These are phyloP conservation scores for Cladosporium cucumerinum DNA, from an alignment of 2,329 filamentous ascomycete genomes.

Conservation along the genomic window DNA sequence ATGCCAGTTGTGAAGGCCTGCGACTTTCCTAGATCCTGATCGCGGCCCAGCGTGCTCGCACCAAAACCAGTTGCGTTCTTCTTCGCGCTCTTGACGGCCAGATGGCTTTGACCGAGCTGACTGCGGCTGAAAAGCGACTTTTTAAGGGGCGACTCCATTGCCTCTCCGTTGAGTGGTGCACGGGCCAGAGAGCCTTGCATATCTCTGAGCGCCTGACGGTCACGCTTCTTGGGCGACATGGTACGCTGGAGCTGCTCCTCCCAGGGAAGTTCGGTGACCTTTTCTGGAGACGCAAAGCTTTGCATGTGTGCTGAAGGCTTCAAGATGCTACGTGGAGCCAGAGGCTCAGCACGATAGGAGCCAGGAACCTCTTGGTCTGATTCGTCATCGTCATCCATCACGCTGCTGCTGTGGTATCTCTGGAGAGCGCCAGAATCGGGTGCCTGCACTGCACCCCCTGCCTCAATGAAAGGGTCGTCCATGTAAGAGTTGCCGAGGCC, in stretches of 20 bases:
- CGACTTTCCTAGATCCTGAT: slow-evolving; percentile 26
- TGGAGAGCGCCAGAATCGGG: slow-evolving; percentile 28
- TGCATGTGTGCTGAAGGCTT: slow-evolving; percentile 38
- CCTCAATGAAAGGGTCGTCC: slow-evolving; percentile 26
- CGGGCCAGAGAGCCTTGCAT: slow-evolving; percentile 60
- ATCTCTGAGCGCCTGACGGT: slow-evolving; percentile 69
- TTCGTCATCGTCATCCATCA: slow-evolving; percentile 62
- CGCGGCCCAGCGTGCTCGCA: slow-evolving; percentile 19
- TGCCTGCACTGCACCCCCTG: slow-evolving; percentile 31
- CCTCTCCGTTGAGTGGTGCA: slow-evolving; percentile 38
- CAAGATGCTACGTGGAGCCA: slow-evolving; percentile 51
- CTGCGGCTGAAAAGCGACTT: slow-evolving; percentile 79
- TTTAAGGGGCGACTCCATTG: slow-evolving; percentile 61
- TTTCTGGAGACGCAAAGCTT: slow-evolving; percentile 51
- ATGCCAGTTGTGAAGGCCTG: slow-evolving; percentile 81
- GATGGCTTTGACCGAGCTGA: slow-evolving; percentile 34
- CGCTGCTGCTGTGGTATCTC: slow-evolving; percentile 30
- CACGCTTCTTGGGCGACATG: slow-evolving; percentile 88
- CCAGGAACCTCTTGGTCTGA: slow-evolving; percentile 73
- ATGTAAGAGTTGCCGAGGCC: slow-evolving; percentile 23
- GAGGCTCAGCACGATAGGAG: slow-evolving; percentile 70
- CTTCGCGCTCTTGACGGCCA: slow-evolving; percentile 34
- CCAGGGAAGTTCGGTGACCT: slow-evolving; percentile 73
- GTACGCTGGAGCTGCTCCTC: slow-evolving; percentile 90
- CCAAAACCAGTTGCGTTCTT: slow-evolving; percentile 23